Percentiles rank a stretch among this genome's conserved stretches.
Evolutionary conservation across 2,329 filamentous ascomycete species (phyloP).

Genomic region (Emmonsiellopsis sp.): DNA sequence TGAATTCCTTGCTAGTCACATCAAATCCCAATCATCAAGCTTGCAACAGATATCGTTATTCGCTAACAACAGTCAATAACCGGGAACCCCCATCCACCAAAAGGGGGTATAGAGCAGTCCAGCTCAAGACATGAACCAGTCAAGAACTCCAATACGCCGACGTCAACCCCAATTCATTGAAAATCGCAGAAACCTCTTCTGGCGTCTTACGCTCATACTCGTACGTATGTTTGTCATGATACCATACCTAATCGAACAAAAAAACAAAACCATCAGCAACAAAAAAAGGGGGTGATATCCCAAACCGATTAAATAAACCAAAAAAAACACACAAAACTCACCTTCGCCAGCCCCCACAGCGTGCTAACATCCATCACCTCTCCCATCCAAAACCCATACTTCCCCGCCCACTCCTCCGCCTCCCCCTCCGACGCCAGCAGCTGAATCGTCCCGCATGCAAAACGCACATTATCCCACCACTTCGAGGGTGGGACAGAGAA

Average conservation of each 20-base stretch:
- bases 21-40: too few species aligned
- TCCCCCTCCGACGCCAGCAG: slow-evolving; percentile 1
- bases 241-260: neutral
- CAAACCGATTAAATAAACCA: neutral
- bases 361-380: slow-evolving; percentile 1
- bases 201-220: slow-evolving; percentile 1
- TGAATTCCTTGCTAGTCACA: too few species aligned
- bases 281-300: neutral
- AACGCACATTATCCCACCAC: slow-evolving; percentile 3
- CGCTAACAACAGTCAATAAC: too few species aligned
- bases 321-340: neutral
- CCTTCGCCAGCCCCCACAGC: slow-evolving; percentile 3
- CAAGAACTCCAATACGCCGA: slow-evolving; percentile 1
- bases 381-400: slow-evolving; percentile 1
- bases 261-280: neutral
- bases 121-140: neutral
- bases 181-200: neutral
- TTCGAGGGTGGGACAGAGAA: slow-evolving; percentile 1
- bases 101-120: too few species aligned
- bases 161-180: neutral
- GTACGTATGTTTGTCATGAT: slow-evolving; percentile 5
- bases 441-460: slow-evolving; percentile 4
- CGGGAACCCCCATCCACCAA: too few species aligned
- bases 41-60: too few species aligned
- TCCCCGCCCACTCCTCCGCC: slow-evolving; percentile 2